These are phyloP conservation scores for Tetrapisispora pingtungensis DNA, from an alignment of 805 yeast genomes.

Conservation along the genomic window DNA sequence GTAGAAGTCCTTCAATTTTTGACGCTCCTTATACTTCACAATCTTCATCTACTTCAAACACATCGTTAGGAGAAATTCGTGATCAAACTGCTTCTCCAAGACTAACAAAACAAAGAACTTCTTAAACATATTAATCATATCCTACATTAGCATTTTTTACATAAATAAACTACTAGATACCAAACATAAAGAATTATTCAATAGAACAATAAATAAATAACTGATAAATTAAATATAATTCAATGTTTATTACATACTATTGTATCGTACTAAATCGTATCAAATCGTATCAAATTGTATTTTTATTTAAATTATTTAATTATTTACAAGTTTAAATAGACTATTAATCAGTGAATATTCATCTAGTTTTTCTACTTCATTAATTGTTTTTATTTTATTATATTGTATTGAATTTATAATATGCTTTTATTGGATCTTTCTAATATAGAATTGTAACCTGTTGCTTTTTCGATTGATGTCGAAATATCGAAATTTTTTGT, in stretches of 20 bases:
- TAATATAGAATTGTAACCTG: constrained; percentile 21
- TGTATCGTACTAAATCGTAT: too few species aligned
- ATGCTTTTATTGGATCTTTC: constrained; percentile 8
- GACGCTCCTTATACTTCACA: constrained; percentile 28
- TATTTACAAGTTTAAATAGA: neutral
- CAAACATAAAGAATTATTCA: neutral
- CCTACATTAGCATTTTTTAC: neutral
- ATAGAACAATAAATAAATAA: too few species aligned
- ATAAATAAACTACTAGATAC: neutral
- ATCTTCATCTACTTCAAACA: constrained; percentile 29
- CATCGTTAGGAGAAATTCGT: constrained; percentile 22
- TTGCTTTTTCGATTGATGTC: constrained; percentile 42
- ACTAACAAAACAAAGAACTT: constrained; percentile 11
- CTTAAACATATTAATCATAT: constrained; percentile 5
- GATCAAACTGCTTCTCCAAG: constrained; percentile 13
- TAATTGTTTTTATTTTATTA: neutral
- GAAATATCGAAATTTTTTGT: constrained; percentile 44
- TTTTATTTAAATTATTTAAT: neutral
- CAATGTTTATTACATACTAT: too few species aligned
- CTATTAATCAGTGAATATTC: too few species aligned
- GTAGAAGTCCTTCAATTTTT: constrained; percentile 25
- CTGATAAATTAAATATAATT: too few species aligned
- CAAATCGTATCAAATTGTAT: neutral
- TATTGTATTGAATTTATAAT: neutral
- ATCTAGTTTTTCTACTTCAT: neutral